Evolutionary conservation across 495 filamentous ascomycete species (phyloP).

Genomic region (Tuber calosporum): DNA sequence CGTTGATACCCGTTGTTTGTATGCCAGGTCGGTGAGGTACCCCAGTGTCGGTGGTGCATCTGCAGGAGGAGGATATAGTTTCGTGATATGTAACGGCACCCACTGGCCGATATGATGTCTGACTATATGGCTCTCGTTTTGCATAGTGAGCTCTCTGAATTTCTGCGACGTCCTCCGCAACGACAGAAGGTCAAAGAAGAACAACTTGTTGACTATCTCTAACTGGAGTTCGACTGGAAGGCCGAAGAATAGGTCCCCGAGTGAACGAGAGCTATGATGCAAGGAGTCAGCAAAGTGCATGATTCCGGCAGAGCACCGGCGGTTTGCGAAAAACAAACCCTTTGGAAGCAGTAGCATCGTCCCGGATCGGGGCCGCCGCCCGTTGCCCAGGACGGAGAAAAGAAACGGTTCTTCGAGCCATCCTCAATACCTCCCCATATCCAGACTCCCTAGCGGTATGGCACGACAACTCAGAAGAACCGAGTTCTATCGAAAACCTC

Average conservation of each 20-base stretch:
- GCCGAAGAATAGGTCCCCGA: slow-evolving; percentile 35
- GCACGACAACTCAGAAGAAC: slow-evolving; percentile 24
- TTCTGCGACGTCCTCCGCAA: slow-evolving; percentile 33
- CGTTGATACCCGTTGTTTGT: slow-evolving; percentile 35
- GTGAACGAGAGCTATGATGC: slow-evolving; percentile 18
- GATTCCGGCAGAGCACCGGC: slow-evolving; percentile 2
- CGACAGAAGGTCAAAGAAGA: slow-evolving; percentile 35
- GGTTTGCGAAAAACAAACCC: slow-evolving; percentile 17
- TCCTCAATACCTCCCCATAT: slow-evolving; percentile 23
- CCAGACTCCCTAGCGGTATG: slow-evolving; percentile 5
- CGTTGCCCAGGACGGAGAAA: slow-evolving; percentile 24
- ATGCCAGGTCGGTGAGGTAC: slow-evolving; percentile 37
- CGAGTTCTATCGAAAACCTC: slow-evolving; percentile 19
- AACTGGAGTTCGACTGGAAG: slow-evolving; percentile 40
- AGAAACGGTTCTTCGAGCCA: slow-evolving; percentile 20
- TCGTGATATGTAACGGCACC: slow-evolving; percentile 33
- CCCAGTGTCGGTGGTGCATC: slow-evolving; percentile 26
- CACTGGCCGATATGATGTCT: slow-evolving; percentile 39
- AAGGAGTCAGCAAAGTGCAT: slow-evolving; percentile 20
- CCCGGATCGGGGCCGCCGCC: slow-evolving; percentile 10
- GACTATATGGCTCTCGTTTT: slow-evolving; percentile 37
- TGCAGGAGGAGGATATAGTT: slow-evolving; percentile 35
- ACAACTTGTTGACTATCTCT: slow-evolving; percentile 32
- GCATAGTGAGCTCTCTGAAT: slow-evolving; percentile 33
- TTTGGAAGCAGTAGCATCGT: slow-evolving; percentile 13